phyloP scores from a whole-genome alignment of 177 flowering plant species.

The Vitis hybrid region DNA sequence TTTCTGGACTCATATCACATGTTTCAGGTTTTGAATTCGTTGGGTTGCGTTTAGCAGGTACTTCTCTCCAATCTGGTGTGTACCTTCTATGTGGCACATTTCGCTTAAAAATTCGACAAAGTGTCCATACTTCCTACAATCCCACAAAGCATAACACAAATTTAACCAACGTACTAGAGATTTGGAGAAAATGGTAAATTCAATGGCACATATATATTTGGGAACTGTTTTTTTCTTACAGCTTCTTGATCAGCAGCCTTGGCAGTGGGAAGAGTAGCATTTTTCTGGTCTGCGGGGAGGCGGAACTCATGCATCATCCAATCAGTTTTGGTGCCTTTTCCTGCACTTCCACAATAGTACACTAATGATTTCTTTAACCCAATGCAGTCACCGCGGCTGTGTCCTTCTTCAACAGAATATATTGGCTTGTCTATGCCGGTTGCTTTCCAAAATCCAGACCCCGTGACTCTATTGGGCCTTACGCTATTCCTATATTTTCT shows the following conservation, averaged over 20 bases:
- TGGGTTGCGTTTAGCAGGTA: neutral
- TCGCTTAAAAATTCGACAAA: slow-evolving; percentile 47
- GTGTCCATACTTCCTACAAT: slow-evolving; percentile 58
- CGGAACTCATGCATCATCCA: slow-evolving; percentile 57
- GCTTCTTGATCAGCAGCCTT: slow-evolving; percentile 19
- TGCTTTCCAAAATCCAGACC: slow-evolving; percentile 50
- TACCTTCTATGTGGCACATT: slow-evolving; percentile 26
- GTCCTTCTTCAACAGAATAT: slow-evolving; percentile 8
- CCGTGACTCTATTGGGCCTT: slow-evolving; percentile 43
- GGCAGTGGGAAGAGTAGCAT: neutral
- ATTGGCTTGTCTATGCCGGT: slow-evolving; percentile 45
- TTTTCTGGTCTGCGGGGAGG: slow-evolving; percentile 18
- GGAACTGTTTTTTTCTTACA: slow-evolving; percentile 16
- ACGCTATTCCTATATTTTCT: slow-evolving; percentile 44
- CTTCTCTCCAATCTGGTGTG: slow-evolving; percentile 20
- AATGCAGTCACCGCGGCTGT: slow-evolving; percentile 16
- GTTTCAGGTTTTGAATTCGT: slow-evolving; percentile 25
- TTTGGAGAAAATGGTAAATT: too few species aligned
- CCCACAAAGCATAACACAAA: too few species aligned
- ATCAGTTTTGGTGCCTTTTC: slow-evolving; percentile 46
- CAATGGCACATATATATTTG: neutral
- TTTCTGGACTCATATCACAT: slow-evolving; percentile 31
- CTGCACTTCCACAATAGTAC: slow-evolving; percentile 41
- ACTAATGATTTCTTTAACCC: slow-evolving; percentile 45
- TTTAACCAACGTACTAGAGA: too few species aligned